Percentiles rank a stretch among this genome's conserved stretches.
These are phyloP conservation scores for Talaromyces atroroseus DNA, from an alignment of 2,329 filamentous ascomycete species.

Conservation along the genomic window DNA sequence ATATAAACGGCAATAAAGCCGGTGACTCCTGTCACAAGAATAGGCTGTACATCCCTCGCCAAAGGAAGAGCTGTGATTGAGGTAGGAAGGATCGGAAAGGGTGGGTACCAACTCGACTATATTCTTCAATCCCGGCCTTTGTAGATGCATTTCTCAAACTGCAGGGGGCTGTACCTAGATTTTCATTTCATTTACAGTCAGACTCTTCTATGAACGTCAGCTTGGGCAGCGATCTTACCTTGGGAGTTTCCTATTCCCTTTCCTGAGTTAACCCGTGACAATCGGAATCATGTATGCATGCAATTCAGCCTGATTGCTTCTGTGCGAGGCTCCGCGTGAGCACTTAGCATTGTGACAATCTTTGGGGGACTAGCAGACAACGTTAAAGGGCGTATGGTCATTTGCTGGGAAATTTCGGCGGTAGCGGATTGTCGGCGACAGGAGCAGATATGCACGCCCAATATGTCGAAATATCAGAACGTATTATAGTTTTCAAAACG, in stretches of 20 bases:
- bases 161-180: too few species aligned
- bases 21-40: too few species aligned
- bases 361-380: not conserved
- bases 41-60: too few species aligned
- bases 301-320: not conserved
- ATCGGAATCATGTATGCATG: not conserved
- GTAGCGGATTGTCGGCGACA: not conserved
- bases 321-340: not conserved
- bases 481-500: not conserved
- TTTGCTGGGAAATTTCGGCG: not conserved
- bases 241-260: not conserved
- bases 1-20: too few species aligned
- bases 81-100: too few species aligned
- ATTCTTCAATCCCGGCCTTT: too few species aligned
- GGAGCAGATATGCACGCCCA: not conserved
- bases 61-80: too few species aligned
- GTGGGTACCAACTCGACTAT: too few species aligned
- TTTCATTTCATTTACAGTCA: too few species aligned
- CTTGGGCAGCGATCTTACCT: not conserved
- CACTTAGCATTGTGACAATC: not conserved
- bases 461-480: not conserved
- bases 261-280: not conserved
- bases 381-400: not conserved
- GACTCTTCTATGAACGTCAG: too few species aligned
- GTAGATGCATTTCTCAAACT: too few species aligned